Percentiles rank a stretch among this genome's conserved stretches.
Conservation (phyloP, 169 alveolate genomes). For the Plasmodium blacklocki region DNA sequence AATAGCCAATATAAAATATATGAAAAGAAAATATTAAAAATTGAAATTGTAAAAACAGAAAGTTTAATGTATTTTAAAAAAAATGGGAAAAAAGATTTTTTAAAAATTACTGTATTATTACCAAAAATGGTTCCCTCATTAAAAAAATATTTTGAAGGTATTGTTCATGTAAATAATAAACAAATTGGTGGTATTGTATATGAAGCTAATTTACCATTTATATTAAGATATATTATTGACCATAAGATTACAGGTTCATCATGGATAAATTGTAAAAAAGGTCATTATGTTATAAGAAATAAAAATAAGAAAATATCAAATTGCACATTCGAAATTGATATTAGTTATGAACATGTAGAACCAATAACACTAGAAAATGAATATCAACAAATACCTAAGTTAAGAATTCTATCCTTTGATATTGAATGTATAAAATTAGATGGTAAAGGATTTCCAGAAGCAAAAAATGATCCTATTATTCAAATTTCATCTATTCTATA, state of each 20-base stretch:
- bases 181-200: conserved; percentile 82
- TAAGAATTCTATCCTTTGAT: conserved; percentile 76
- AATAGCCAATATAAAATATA: conserved; percentile 80
- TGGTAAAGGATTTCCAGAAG: conserved; percentile 96
- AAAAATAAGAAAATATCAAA: conserved; percentile 61
- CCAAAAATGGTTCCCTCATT: conserved; percentile 90
- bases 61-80: conserved; percentile 85
- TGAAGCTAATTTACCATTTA: conserved; percentile 98
- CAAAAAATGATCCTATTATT: conserved; percentile 96
- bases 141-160: conserved; percentile 87
- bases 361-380: conserved; percentile 80
- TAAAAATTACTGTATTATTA: conserved; percentile 87
- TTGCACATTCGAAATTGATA: conserved; percentile 80
- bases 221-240: conserved; percentile 97
- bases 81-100: conserved; percentile 82
- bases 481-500: conserved; percentile 94
- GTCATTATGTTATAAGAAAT: conserved; percentile 59
- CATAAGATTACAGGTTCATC: conserved; percentile 95
- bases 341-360: conserved; percentile 83
- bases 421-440: conserved; percentile 92
- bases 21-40: conserved; percentile 79
- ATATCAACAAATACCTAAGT: conserved; percentile 46
- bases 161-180: conserved; percentile 77
- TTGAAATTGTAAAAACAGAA: conserved; percentile 80
- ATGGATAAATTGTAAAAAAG: conserved; percentile 91